Evolutionary conservation across 441 rosid species (phyloP), one percentile per base, ranked within the genome.

Genomic region (Adansonia grandidieri): DNA sequence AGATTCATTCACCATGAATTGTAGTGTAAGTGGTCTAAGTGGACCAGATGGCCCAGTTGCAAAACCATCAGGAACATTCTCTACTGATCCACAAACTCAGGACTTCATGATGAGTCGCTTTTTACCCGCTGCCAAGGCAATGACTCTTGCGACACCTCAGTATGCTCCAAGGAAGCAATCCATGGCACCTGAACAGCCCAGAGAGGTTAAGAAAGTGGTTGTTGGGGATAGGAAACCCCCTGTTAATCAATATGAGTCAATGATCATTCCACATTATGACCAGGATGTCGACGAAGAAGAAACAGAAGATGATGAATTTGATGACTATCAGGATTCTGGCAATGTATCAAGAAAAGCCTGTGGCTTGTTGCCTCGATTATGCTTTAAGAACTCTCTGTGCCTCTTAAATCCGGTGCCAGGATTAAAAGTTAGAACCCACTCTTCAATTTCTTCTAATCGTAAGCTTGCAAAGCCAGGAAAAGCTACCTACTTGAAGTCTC

Each of bases 121-220:
- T 91, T 88, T 93, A 83, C 98, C 99, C 17, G 99, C 99, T 45
- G 95, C 99, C 67, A 90, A 89, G 92, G 99, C 99, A 56, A 90
- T 93, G 99, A 86, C 99, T 73, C 76, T 88, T 76, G 86, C 85
- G 80, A 84, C 86, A 66, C 86, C 90, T 75, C 95, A 88, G 37
- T 80, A 90, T 84, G 84, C 94, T 77, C 82, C 92, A 74, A 89
- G 86, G 82, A 92, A 83, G 84, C 91, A 91, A 75, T 87, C 84
- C 62, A 81, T 78, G 13, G 79, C 84, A 67, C 80, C 80, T 69
- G 91, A 89, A 67, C 81, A 81, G 73, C 86, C 83, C 9, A 82
- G 84, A 77, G 88, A 84, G 86, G 85, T 84, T 75, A 73, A 80
- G 4, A 84, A 77, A 75, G 81, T 72, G 65, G 82, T 86, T 80